phyloP scores from a whole-genome alignment of 2,329 filamentous ascomycete genomes.

The Arthroderma sp. region DNA sequence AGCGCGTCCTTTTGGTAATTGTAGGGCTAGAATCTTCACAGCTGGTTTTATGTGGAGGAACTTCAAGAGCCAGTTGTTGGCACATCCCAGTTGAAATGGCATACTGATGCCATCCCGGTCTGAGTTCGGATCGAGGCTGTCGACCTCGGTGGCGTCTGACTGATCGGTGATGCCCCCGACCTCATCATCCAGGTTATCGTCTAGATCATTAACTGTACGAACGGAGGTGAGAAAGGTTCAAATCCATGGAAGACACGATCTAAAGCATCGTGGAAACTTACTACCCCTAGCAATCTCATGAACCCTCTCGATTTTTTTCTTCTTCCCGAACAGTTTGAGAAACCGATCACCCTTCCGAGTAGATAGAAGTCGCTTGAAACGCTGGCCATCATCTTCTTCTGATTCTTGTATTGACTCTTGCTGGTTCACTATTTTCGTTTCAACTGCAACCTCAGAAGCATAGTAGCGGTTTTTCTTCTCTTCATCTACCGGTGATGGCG shows the following conservation, averaged over 20 bases:
- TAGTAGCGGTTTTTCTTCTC: too few species aligned
- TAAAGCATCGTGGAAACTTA: slow-evolving; percentile 17
- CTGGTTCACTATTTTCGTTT: too few species aligned
- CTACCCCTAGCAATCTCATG: slow-evolving; percentile 23
- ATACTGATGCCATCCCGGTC: slow-evolving; percentile 9
- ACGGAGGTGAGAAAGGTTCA: neutral
- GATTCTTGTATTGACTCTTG: too few species aligned
- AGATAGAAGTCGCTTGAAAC: too few species aligned
- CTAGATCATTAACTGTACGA: slow-evolving; percentile 1
- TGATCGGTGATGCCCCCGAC: too few species aligned
- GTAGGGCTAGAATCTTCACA: slow-evolving; percentile 60
- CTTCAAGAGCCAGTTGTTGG: slow-evolving; percentile 77
- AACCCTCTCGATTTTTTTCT: slow-evolving; percentile 22
- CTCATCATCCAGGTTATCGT: too few species aligned
- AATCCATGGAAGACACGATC: too few species aligned
- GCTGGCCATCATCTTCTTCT: too few species aligned
- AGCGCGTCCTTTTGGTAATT: slow-evolving; percentile 55
- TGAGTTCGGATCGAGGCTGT: slow-evolving; percentile 1
- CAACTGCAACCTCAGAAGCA: too few species aligned
- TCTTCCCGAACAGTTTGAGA: slow-evolving; percentile 41
- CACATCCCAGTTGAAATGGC: slow-evolving; percentile 20
- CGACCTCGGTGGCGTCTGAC: slow-evolving; percentile 1
- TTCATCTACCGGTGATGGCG: slow-evolving; percentile 15
- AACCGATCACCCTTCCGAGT: slow-evolving; percentile 24
- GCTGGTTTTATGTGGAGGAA: slow-evolving; percentile 84